Base-by-base conservation (phyloP, 169 alveolate species). In the Eimeria nieschulzi region DNA sequence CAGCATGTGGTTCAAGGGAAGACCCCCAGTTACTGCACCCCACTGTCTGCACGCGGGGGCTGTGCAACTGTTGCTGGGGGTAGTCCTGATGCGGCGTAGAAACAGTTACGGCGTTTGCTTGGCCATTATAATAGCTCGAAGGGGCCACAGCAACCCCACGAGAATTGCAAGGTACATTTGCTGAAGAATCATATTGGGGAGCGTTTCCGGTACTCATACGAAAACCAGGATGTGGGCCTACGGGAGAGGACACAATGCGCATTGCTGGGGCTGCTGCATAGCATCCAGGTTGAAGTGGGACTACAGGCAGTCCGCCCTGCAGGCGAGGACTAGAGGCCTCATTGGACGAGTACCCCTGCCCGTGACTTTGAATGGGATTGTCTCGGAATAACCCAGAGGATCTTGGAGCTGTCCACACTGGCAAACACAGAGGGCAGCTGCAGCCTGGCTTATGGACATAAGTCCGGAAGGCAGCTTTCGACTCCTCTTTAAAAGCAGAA, bases 291-390 rank as follows among this genome's bases (percentile, higher is more conserved):
- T 71, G 63, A 23, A 21, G 51, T 12, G 88, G 76, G 53, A 80
- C 88, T 26, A 80, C 88, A 51, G 88, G 88, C n/a, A 80, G 88
- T 23, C 88, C 88, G 21, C 75, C 88, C 76, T 80, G 88, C 46
- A 80, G 26, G 21, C 75, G 88, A 15, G 88, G 88, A 21, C 55
- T 55, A 21, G 86, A 64, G n/a, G 15, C 61, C 23, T 80, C 88
- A 59, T 25, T 33, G 51, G 88, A 61, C n/a, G 75, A 12, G 19
- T 59, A 61, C 10, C 75, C 56, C 21, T 80, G 75, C 61, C 64
- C 88, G 53, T 55, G 72, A 19, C 59, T 25, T 46, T 59, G 75
- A 23, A 23, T 64, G 59, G 88, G 88, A 9, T 55, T 9, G 75
- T 59, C 75, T 6, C 46, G 46, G 46, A 33, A 33, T 33, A 33